Percentiles rank a stretch among this genome's conserved stretches.
Conservation (phyloP, 345 rosid genomes). For the Lepidium aucheri region DNA sequence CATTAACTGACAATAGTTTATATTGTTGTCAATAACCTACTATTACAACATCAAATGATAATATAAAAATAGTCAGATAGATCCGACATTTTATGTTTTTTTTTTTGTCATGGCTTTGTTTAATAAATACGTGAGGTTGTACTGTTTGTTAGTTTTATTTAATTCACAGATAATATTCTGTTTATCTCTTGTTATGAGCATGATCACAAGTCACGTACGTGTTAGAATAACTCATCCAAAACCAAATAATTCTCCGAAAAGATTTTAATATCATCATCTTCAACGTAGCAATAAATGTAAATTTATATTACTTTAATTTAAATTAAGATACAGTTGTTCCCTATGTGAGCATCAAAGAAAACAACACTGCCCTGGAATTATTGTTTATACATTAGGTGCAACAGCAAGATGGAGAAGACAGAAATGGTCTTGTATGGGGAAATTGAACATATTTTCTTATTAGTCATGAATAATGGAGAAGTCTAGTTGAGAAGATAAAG, state of each 20-base stretch:
- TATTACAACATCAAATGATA: background rate
- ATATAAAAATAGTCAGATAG: background rate
- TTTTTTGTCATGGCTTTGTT: background rate
- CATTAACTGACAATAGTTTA: background rate
- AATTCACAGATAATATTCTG: no score
- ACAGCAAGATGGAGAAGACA: background rate
- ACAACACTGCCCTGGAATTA: slow-evolving; percentile 9
- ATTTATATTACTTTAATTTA: no score
- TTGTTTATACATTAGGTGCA: no score
- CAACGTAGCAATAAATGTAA: background rate
- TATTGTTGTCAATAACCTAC: slow-evolving; percentile 5
- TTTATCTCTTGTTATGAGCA: background rate
- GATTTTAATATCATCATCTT: slow-evolving; percentile 2
- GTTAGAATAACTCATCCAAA: background rate
- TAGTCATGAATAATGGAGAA: background rate
- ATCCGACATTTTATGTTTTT: background rate
- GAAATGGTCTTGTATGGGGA: background rate
- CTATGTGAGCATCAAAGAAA: slow-evolving; percentile 3
- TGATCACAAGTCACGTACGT: background rate
- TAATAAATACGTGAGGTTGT: no score
- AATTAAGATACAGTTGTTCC: background rate
- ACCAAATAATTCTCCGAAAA: background rate
- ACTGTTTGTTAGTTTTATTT: no score
- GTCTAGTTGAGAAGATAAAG: background rate
- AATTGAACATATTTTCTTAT: no score